phyloP scores from a whole-genome alignment of 2,329 filamentous ascomycete species.

The Ophiostoma ulmi region DNA sequence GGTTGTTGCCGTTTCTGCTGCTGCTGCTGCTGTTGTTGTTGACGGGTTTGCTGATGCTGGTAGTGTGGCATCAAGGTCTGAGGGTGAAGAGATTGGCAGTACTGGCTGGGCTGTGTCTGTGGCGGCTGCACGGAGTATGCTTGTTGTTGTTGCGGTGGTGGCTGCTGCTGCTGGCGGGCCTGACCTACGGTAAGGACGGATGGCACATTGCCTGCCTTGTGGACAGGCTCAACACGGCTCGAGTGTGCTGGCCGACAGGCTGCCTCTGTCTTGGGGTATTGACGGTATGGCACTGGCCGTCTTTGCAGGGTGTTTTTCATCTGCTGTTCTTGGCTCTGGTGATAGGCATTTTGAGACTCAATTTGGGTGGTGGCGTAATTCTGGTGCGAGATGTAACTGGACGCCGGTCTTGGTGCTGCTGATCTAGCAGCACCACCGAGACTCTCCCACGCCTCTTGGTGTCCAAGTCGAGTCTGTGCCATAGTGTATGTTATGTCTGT shows the following conservation, averaged over 20 bases:
- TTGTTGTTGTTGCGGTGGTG: background rate
- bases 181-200: background rate
- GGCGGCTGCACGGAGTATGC: background rate
- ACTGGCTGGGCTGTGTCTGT: background rate
- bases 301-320: background rate
- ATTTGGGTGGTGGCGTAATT: background rate
- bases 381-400: background rate
- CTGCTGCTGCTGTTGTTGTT: background rate
- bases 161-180: background rate
- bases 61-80: background rate
- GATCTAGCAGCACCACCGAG: background rate
- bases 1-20: background rate
- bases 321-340: background rate
- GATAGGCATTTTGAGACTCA: background rate
- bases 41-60: background rate
- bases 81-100: background rate
- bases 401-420: background rate
- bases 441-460: constrained; percentile 7
- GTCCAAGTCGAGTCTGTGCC: background rate
- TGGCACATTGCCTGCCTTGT: background rate
- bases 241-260: background rate
- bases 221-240: background rate
- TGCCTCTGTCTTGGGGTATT: background rate
- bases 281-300: background rate
- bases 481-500: background rate